Evolutionary conservation across 2,329 filamentous ascomycete species (phyloP), one percentile per base, ranked within the genome.

Genomic region (Aspergillus sp.): DNA sequence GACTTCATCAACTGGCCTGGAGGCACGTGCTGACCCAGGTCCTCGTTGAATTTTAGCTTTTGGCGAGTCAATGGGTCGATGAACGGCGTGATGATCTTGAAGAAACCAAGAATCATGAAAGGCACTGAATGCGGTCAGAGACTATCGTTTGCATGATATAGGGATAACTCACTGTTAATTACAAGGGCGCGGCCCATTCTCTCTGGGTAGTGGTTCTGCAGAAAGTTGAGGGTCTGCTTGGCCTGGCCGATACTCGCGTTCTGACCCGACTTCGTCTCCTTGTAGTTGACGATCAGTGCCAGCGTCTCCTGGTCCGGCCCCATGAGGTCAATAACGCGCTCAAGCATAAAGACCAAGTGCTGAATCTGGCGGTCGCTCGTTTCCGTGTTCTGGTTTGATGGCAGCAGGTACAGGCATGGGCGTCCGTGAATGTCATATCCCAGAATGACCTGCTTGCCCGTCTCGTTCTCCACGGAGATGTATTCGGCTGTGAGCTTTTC

Each of bases 21-120:
- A 5, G 92, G 92, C 19, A 99, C 89, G 74, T 92, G 92, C 67
- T 90, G 82, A 67, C 84, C 84, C 81, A 96, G 88, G 73, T 96
- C 90, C 76, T 96, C 92, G 81, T 98, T 97, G 84, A 96, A 97
- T 81, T 95, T 96, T 80, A 99, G 88, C 83, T 99, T 99, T 72
- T 95, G 88, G 60, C 90, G 88, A 8, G 95, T 99, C 70, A 93
- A 81, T 7, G 95, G 95, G 77, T 99, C 95, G 78, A 99, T 96
- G 78, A 99, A 97, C 41, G 94, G 92, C 4, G 88, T 92, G 78
- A 99, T 93, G 70, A 97, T 81, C 78, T 96, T 97, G 84, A 98
- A 96, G 84, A 99, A 99, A 54, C 90, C 90, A 76, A 86, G 89
- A 62, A 98, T 91, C 64, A 96, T 85, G 87, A 91, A 97, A 0